Base-by-base conservation (phyloP, 768 basidiomycete species). In the Mycena vulgaris region DNA sequence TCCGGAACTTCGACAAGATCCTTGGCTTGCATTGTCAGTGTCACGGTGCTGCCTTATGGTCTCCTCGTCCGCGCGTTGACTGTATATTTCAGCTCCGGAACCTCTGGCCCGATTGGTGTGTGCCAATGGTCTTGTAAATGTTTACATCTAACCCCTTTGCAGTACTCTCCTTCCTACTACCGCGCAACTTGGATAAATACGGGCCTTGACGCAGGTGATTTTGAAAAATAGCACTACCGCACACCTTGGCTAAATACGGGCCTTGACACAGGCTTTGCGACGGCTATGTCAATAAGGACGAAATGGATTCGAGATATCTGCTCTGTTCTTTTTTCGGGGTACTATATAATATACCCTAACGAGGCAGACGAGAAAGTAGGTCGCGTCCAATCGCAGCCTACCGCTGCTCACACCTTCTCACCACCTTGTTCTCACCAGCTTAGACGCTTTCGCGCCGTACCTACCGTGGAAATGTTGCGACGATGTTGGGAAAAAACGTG, bases 231-330 rank as follows among this genome's bases (percentile, higher is more conserved):
- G n/a, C n/a, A n/a, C n/a, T n/a, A n/a, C n/a, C n/a, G n/a, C n/a
- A n/a, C n/a, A n/a, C n/a, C n/a, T n/a, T 99, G 96, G 93, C 92
- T 99, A n/a, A n/a, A n/a, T 56, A 97, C 95, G 0, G 97, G 96
- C 2, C 85, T 98, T n/a, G 98, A 99, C 78, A 96, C 97, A 3
- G 98, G 97, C 1, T 98, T 99, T 77, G 96, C 96, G 0, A 96
- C 96, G 0, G 97, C 97, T 16, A 96, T 97, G 94, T 85, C 90
- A 2, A 95, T 99, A 64, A 90, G 93, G 17, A 94, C 95, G 4
- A 95, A 93, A 77, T 98, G 95, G 96, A 80, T 98, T 13, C 89
- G 92, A 73, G 95, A 99, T 78, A 81, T 98, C 7, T 92, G 91
- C 59, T 95, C 95, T 47, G 83, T 98, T 49, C 74, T 95, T 27